Base-by-base conservation (phyloP, 148 eudicot species). In the Mesembryanthemum crystallinum region DNA sequence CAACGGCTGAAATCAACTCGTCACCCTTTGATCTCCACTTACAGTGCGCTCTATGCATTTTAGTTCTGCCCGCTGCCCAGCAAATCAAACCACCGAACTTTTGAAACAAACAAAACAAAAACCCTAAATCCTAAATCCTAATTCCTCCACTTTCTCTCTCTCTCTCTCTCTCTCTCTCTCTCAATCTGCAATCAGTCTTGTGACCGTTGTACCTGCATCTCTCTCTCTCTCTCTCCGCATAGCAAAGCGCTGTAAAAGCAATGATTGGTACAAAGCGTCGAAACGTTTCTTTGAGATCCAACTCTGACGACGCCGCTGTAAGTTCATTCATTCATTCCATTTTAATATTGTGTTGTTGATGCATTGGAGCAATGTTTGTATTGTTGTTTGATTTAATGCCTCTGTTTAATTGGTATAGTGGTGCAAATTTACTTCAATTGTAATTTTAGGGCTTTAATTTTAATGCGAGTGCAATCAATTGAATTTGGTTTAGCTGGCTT, bases 201-300 rank as follows among this genome's bases (percentile, higher is more conserved):
- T 78, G 42, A 29, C 45, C 4, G 45, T 8, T 64, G 54, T 10
- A 47, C 27, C 1, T 59, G n/a, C n/a, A n/a, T n/a, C n/a, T n/a
- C 29, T 71, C 64, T 59, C 60, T 74, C 45, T 33, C n/a, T 69
- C 15, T 70, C 8, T n/a, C 12, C 13, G 35, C 28, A 62, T n/a
- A n/a, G n/a, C n/a, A n/a, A n/a, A n/a, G n/a, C n/a, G n/a, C n/a
- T n/a, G n/a, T n/a, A n/a, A n/a, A n/a, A 61, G 64, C 25, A 60
- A 76, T 84, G 84, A 79, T 81, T 70, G 82, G 84, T n/a, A 84
- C 83, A 62, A 84, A 84, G 73, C 87, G 87, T 68, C 84, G 87
- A 58, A 84, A 39, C 42, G 80, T 78, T 12, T 75, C 84, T 30
- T 62, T 81, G 57, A 84, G 76, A 58, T 78, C 84, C 23, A 79